Conservation (phyloP, 1,284 basidiomycete genomes). For the Ustilago shanxiensis region DNA sequence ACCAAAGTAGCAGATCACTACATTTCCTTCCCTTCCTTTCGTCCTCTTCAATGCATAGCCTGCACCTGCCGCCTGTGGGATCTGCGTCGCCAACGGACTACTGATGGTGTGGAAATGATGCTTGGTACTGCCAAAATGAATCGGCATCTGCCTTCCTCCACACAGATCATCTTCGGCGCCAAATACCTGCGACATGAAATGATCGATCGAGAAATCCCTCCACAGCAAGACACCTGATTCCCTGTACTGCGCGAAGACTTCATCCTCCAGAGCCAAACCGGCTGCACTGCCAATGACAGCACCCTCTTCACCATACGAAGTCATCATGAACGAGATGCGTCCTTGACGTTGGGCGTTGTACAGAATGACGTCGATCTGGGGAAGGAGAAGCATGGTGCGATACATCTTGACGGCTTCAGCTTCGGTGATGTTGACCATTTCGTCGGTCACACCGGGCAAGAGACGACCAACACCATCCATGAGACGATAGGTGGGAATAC, state of each 20-base stretch:
- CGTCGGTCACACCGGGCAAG: conserved; percentile 56
- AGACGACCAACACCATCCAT: conserved; percentile 58
- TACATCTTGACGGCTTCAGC: conserved; percentile 62
- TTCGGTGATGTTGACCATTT: conserved; percentile 50
- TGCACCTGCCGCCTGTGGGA: conserved; percentile 94
- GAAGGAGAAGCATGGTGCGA: conserved; percentile 74
- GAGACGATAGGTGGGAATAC: conserved; percentile 65
- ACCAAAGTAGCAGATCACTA: conserved; percentile 93
- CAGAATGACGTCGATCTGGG: conserved; percentile 85
- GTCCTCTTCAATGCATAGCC: conserved; percentile 88
- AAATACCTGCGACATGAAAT: conserved; percentile 61
- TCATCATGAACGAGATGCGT: conserved; percentile 91
- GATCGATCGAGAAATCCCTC: conserved; percentile 77
- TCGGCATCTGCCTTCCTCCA: conserved; percentile 67
- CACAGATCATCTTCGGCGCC: conserved; percentile 59
- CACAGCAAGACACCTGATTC: conserved; percentile 91
- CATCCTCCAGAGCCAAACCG: conserved; percentile 84
- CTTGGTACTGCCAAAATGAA: conserved; percentile 84
- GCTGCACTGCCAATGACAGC: conserved; percentile 90
- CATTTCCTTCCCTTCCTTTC: conserved; percentile 75
- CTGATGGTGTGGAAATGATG: conserved; percentile 94
- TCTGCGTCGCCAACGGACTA: conserved; percentile 92
- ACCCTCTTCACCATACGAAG: conserved; percentile 85
- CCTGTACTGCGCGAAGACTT: conserved; percentile 73
- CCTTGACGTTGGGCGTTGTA: conserved; percentile 94